Conservation (phyloP, 192 early-diverging fungal genomes). For the Gamsiella multidivaricata region DNA sequence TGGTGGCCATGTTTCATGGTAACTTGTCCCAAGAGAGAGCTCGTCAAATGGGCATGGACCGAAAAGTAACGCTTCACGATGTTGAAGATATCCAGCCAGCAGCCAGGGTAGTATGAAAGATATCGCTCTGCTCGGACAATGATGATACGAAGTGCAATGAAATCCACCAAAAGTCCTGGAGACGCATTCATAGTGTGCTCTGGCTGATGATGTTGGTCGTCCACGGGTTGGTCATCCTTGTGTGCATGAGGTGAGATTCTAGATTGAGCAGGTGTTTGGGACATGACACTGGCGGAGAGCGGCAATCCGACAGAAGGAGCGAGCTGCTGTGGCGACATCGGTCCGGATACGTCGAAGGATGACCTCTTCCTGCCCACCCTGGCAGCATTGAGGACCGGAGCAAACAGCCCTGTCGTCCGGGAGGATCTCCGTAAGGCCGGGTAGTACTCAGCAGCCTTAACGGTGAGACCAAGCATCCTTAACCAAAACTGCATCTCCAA, state of each 20-base stretch:
- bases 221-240: slow-evolving; percentile 13
- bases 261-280: slow-evolving; percentile 21
- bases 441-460: slow-evolving; percentile 47
- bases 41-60: slow-evolving; percentile 5
- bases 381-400: slow-evolving; percentile 34
- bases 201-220: slow-evolving; percentile 14
- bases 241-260: slow-evolving; percentile 1
- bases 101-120: slow-evolving; percentile 53
- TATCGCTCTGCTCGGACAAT: slow-evolving; percentile 61
- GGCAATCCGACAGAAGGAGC: background rate
- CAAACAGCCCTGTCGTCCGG: slow-evolving; percentile 23
- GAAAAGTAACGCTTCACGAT: slow-evolving; percentile 54
- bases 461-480: slow-evolving; percentile 37
- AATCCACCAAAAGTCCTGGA: slow-evolving; percentile 56
- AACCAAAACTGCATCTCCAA: slow-evolving; percentile 47
- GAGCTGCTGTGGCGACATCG: slow-evolving; percentile 23
- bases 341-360: slow-evolving; percentile 4
- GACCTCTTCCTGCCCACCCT: slow-evolving; percentile 3
- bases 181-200: slow-evolving; percentile 31
- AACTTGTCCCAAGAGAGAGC: slow-evolving; percentile 16
- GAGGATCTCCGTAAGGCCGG: slow-evolving; percentile 19
- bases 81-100: slow-evolving; percentile 62
- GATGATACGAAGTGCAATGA: slow-evolving; percentile 65
- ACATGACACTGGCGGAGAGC: background rate
- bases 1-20: background rate